Evolutionary conservation across 768 basidiomycete genomes (phyloP).

Genomic region (Dictyophora rubrovolvata): DNA sequence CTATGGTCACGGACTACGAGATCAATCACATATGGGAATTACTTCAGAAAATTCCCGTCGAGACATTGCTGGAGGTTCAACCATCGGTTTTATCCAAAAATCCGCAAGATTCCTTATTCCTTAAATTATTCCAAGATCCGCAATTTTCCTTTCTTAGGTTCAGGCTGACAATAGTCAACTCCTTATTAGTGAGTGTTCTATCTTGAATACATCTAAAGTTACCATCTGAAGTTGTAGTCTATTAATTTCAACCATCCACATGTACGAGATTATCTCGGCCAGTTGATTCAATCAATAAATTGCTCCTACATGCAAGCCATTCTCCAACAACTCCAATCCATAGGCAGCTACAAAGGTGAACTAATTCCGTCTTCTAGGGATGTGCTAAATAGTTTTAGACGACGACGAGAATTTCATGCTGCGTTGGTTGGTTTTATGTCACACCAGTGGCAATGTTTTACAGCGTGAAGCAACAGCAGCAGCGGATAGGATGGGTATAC

Average conservation of each 20-base stretch:
- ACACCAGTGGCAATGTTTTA: background rate
- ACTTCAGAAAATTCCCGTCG: background rate
- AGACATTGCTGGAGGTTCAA: background rate
- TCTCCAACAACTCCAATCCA: background rate
- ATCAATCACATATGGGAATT: background rate
- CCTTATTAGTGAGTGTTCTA: background rate
- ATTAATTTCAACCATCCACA: background rate
- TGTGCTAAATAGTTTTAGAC: background rate
- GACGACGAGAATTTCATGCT: background rate
- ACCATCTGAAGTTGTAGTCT: background rate
- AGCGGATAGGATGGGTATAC: background rate
- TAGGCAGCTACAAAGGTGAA: background rate
- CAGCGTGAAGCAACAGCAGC: background rate
- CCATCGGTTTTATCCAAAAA: background rate
- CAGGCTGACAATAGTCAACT: background rate
- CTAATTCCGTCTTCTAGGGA: background rate
- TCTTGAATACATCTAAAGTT: background rate
- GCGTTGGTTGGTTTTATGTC: constrained; percentile 1
- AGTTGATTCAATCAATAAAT: background rate
- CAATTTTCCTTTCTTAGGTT: background rate
- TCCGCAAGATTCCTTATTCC: background rate
- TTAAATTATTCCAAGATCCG: background rate
- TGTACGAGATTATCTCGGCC: background rate
- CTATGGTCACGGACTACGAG: background rate
- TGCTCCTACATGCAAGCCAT: background rate